A percentile compares a stretch with the other conserved stretches of the same genome.
phyloP scores from a whole-genome alignment of 129 eudicot genomes.

The Ambrosia artemisiifolia region DNA sequence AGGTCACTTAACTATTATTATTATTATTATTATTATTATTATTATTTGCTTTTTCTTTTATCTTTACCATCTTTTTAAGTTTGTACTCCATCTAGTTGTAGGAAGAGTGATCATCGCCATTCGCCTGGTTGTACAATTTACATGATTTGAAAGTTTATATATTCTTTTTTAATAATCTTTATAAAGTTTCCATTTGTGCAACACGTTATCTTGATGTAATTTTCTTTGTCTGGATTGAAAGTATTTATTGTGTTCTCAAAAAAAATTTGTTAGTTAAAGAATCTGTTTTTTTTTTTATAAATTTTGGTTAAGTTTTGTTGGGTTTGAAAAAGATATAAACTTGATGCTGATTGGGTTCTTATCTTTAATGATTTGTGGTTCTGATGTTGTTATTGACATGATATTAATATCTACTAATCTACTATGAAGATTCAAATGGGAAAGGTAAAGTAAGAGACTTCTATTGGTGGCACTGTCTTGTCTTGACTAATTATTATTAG shows the following conservation, averaged over 20 bases:
- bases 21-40: not conserved
- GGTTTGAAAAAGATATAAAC: slow-evolving; percentile 7
- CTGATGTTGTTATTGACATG: not conserved
- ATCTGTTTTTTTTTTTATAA: not conserved
- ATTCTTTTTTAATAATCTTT: not conserved
- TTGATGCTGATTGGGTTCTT: not conserved
- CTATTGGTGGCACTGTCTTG: slow-evolving; percentile 15
- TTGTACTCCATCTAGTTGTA: slow-evolving; percentile 9
- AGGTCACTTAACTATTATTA: slow-evolving; percentile 16
- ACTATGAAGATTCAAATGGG: not conserved
- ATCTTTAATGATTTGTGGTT: slow-evolving; percentile 1
- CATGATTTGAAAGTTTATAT: not conserved
- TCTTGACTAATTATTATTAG: not conserved
- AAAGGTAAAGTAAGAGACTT: not conserved
- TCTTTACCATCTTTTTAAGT: slow-evolving; percentile 12
- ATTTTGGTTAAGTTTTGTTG: not conserved
- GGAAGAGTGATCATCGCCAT: slow-evolving; percentile 4
- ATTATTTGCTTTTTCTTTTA: not conserved
- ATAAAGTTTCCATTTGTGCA: too few species aligned
- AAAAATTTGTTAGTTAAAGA: too few species aligned
- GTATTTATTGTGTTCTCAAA: too few species aligned
- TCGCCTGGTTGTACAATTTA: not conserved
- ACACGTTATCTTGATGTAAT: too few species aligned
- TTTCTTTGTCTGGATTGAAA: too few species aligned
- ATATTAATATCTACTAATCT: not conserved